A percentile compares a stretch with the other conserved stretches of the same genome.
Evolutionary conservation across 192 early-diverging fungal species (phyloP).

Genomic region (Coemansia sp.): DNA sequence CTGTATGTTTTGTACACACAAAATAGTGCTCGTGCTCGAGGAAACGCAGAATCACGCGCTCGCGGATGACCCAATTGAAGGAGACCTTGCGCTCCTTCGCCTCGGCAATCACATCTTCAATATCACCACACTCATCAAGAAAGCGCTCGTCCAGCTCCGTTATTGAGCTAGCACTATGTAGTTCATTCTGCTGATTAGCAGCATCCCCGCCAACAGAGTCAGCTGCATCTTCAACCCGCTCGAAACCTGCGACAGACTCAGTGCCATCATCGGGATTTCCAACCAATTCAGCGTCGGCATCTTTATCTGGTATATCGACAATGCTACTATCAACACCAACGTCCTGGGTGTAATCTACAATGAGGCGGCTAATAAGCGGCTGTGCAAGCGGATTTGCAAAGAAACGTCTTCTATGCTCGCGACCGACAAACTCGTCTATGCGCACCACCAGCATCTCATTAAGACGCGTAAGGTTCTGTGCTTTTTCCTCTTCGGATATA

Average conservation of each 20-base stretch:
- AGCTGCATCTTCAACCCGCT: not conserved
- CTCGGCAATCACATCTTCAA: constrained; percentile 18
- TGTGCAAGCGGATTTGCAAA: constrained; percentile 36
- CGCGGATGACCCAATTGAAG: constrained; percentile 24
- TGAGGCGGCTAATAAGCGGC: constrained; percentile 21
- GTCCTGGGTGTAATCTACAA: constrained; percentile 7
- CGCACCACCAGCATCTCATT: constrained; percentile 20
- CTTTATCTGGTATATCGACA: not conserved
- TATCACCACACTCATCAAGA: constrained; percentile 1
- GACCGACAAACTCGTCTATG: constrained; percentile 36
- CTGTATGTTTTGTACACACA: not conserved
- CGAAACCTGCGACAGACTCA: not conserved
- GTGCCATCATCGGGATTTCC: not conserved
- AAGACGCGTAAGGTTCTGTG: constrained; percentile 13
- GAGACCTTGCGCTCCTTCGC: constrained; percentile 12
- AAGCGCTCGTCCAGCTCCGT: not conserved
- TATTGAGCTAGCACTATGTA: not conserved
- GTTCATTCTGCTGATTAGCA: not conserved
- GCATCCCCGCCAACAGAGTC: not conserved
- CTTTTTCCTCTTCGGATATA: constrained; percentile 9
- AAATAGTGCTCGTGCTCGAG: constrained; percentile 27
- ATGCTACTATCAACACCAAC: not conserved
- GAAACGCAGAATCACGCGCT: constrained; percentile 23
- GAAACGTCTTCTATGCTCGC: constrained; percentile 45
- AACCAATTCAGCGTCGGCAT: not conserved